These are phyloP conservation scores for Puccinellia tenuiflora DNA, from an alignment of 176 grass and related monocot species.

Conservation along the genomic window DNA sequence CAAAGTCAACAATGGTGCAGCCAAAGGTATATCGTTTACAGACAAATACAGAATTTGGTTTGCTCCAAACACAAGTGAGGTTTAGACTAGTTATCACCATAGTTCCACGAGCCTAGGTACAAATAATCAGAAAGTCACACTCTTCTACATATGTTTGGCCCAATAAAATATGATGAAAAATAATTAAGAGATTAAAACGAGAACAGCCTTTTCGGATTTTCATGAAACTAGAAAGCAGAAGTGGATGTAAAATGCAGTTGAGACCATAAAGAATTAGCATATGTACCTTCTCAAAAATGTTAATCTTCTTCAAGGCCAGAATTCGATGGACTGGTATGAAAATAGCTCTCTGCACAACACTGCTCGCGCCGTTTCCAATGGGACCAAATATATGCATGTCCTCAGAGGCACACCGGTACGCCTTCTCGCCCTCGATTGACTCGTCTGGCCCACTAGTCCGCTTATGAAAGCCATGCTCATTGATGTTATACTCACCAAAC, in stretches of 20 bases:
- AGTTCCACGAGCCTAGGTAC: neutral
- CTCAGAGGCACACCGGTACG: conserved; percentile 75
- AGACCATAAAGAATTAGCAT: neutral
- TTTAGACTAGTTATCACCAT: neutral
- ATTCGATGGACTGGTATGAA: conserved; percentile 76
- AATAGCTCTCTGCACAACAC: conserved; percentile 85
- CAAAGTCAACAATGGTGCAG: neutral
- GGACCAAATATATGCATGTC: conserved; percentile 95
- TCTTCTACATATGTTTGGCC: neutral
- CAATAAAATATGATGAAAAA: neutral
- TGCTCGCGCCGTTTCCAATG: conserved; percentile 87
- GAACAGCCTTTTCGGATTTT: neutral
- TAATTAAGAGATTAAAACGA: neutral
- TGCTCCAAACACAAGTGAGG: neutral
- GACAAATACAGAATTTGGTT: neutral
- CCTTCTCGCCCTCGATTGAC: conserved; percentile 54
- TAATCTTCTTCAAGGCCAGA: conserved; percentile 90
- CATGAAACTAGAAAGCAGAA: neutral
- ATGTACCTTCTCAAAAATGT: conserved; percentile 86
- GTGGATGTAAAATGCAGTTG: neutral
- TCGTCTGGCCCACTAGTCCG: conserved; percentile 38
- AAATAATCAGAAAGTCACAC: neutral
- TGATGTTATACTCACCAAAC: conserved; percentile 89
- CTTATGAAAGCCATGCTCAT: conserved; percentile 80
- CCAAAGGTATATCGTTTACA: too few relatives aligned